Percentiles rank a stretch among this genome's conserved stretches.
These are phyloP conservation scores for Beverwykella pulmonaria DNA, from an alignment of 495 filamentous ascomycete genomes.

Conservation along the genomic window DNA sequence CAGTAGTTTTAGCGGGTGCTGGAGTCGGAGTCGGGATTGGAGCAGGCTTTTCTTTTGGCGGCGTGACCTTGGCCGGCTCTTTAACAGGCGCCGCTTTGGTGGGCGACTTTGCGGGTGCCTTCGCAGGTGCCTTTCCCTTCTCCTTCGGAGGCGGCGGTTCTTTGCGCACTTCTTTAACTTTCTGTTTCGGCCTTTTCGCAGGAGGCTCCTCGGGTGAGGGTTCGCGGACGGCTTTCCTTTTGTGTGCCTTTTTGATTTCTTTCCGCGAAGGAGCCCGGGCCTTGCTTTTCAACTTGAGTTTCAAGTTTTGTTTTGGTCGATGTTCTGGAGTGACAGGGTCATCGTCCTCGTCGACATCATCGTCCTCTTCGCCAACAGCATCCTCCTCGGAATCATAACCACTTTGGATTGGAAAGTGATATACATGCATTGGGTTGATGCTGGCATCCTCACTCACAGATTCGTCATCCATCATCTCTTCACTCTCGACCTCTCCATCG, in stretches of 20 bases:
- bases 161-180: constrained; percentile 23
- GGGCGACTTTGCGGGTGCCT: not conserved
- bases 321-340: constrained; percentile 23
- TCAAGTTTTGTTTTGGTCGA: constrained; percentile 24
- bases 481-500: constrained; percentile 49
- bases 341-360: constrained; percentile 43
- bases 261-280: not conserved
- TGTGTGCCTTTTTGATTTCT: constrained; percentile 2
- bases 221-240: constrained; percentile 9
- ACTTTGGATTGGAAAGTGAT: constrained; percentile 19
- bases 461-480: constrained; percentile 49
- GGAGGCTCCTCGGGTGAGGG: constrained; percentile 15
- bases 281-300: constrained; percentile 27
- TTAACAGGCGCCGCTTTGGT: constrained; percentile 18
- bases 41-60: constrained; percentile 7
- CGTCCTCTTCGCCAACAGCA: constrained; percentile 37
- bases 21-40: not conserved
- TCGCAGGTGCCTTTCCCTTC: constrained; percentile 24
- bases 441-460: constrained; percentile 52
- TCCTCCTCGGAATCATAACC: constrained; percentile 45
- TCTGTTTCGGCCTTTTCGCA: constrained; percentile 20
- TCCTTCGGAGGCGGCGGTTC: constrained; percentile 19
- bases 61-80: constrained; percentile 15
- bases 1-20: constrained; percentile 18
- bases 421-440: constrained; percentile 28